Conservation (phyloP, 2,329 filamentous ascomycete species). For the Hypoxylon sp. region DNA sequence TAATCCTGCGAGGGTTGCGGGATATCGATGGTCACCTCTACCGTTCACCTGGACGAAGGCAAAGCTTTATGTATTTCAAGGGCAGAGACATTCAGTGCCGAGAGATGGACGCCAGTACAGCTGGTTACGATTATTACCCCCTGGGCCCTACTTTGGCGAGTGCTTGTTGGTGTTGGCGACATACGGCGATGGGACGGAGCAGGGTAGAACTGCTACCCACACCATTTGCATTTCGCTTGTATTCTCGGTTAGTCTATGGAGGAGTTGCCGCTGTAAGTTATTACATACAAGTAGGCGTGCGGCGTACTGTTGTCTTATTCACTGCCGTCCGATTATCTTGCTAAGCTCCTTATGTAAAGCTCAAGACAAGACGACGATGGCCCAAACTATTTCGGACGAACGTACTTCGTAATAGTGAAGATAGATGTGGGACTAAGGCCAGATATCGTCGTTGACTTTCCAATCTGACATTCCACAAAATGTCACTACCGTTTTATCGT, state of each 20-base stretch:
- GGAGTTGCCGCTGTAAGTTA: conserved; percentile 8
- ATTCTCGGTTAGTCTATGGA: neutral
- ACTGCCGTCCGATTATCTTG: conserved; percentile 2
- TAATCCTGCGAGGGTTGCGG: conserved; percentile 1
- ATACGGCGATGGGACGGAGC: conserved; percentile 10
- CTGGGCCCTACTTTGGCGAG: neutral
- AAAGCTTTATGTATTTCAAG: neutral
- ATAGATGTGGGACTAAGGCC: neutral
- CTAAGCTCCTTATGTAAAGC: neutral
- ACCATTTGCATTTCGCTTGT: neutral
- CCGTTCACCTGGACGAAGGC: neutral
- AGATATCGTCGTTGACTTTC: neutral
- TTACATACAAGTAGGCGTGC: neutral
- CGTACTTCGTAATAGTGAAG: neutral
- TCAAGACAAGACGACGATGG: neutral
- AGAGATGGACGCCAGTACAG: neutral
- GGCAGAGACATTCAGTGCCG: conserved; percentile 1
- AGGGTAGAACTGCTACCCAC: conserved; percentile 17
- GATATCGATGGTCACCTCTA: neutral
- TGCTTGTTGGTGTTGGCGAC: neutral
- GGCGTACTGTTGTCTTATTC: conserved; percentile 1
- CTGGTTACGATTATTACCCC: neutral
- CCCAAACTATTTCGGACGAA: neutral
- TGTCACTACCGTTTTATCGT: conserved; percentile 33
- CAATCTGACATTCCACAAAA: conserved; percentile 5